phyloP scores from a whole-genome alignment of 129 eudicot genomes.

The Flaveria ramosissima region DNA sequence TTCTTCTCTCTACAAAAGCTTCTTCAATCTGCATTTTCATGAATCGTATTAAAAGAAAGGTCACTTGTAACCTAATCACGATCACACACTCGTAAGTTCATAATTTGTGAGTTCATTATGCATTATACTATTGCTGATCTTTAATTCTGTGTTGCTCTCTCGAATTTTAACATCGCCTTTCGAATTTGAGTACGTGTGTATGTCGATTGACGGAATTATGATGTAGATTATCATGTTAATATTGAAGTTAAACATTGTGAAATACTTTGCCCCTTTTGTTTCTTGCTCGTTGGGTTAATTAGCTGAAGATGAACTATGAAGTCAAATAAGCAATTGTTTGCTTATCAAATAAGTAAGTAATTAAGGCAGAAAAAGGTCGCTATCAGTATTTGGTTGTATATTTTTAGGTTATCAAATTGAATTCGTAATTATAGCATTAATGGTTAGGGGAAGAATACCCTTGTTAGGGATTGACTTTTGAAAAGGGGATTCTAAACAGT shows the following conservation, averaged over 20 bases:
- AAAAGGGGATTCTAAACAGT: too few species aligned
- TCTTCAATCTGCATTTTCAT: conserved; percentile 37
- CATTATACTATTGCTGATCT: conserved; percentile 7
- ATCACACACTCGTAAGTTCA: conserved; percentile 18
- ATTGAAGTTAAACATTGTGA: conserved; percentile 5
- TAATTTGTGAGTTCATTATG: neutral
- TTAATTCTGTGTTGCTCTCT: conserved; percentile 7
- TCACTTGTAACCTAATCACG: neutral
- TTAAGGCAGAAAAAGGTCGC: neutral
- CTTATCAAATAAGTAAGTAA: neutral
- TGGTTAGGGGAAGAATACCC: neutral
- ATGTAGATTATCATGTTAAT: neutral
- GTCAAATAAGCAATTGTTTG: neutral
- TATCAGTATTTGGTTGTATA: conserved; percentile 4
- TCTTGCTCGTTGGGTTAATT: conserved; percentile 11
- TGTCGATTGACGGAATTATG: neutral
- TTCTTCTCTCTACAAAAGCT: neutral
- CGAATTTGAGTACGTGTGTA: conserved; percentile 1
- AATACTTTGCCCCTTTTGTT: conserved; percentile 14
- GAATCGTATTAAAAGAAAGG: too few species aligned
- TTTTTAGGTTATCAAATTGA: neutral
- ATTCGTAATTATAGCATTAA: neutral
- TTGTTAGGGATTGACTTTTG: conserved; percentile 10
- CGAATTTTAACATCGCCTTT: conserved; percentile 2
- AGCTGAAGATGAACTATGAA: conserved; percentile 10